These are phyloP conservation scores for Populus deltoides DNA, from an alignment of 345 rosid genomes.

Conservation along the genomic window DNA sequence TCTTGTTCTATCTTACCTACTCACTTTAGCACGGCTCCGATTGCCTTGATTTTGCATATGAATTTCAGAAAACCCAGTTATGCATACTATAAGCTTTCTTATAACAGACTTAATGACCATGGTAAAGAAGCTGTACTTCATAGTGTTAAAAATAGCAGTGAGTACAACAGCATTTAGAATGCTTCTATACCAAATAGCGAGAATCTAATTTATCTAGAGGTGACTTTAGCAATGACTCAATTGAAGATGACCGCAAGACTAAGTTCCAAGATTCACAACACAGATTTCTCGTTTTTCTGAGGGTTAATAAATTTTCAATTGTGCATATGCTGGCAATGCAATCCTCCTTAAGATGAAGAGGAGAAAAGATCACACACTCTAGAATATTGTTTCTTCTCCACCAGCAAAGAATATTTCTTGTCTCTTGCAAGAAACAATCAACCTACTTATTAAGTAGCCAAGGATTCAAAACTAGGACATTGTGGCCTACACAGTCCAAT, in stretches of 20 bases:
- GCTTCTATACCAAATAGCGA: not conserved
- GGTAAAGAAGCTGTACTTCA: not conserved
- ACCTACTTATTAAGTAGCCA: not conserved
- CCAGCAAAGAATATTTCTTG: not conserved
- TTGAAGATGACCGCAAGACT: not conserved
- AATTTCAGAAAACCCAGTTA: not conserved
- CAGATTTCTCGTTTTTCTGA: not conserved
- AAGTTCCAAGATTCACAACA: not conserved
- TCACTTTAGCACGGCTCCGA: not conserved
- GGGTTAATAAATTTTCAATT: not conserved
- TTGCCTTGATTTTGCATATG: not conserved
- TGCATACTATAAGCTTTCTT: not conserved
- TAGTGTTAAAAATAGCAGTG: not conserved
- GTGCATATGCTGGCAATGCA: not conserved
- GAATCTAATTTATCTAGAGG: not conserved
- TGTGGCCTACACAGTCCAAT: not conserved
- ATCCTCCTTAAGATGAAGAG: not conserved
- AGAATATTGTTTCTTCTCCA: not conserved
- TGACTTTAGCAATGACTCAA: not conserved
- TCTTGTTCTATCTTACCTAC: not conserved
- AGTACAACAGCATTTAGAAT: not conserved
- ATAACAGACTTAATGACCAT: not conserved
- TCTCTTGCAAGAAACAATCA: not conserved
- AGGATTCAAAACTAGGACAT: not conserved
- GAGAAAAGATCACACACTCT: not conserved